phyloP scores from a whole-genome alignment of 2,329 filamentous ascomycete genomes.

The Fusarium foetens region DNA sequence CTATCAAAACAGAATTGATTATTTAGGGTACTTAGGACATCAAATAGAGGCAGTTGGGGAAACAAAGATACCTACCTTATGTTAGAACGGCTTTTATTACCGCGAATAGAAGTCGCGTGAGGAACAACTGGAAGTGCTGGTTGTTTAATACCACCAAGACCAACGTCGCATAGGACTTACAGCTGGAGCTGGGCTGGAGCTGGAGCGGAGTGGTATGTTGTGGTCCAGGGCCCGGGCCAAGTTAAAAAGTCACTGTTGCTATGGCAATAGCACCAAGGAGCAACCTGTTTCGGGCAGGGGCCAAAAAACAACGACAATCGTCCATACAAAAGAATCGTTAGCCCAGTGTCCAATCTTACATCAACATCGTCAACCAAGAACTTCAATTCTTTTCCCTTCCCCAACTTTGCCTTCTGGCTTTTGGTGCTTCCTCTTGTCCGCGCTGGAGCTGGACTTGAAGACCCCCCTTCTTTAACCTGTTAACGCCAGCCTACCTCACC shows the following conservation, averaged over 20 bases:
- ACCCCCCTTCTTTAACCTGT: not conserved
- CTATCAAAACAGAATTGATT: not conserved
- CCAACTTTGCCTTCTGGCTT: slow-evolving; percentile 21
- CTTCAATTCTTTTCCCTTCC: slow-evolving; percentile 34
- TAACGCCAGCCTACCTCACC: slow-evolving; percentile 2
- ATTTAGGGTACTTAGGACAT: not conserved
- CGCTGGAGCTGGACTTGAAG: slow-evolving; percentile 27
- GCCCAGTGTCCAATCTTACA: slow-evolving; percentile 26
- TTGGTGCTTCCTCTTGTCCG: slow-evolving; percentile 36
- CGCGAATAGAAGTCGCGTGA: not conserved
- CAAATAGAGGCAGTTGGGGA: not conserved
- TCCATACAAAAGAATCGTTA: slow-evolving; percentile 30
- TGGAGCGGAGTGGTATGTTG: slow-evolving; percentile 22
- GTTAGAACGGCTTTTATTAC: not conserved
- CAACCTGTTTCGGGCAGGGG: slow-evolving; percentile 42
- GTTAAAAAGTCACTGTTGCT: slow-evolving; percentile 22
- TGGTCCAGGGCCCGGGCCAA: not conserved
- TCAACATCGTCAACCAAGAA: slow-evolving; percentile 37
- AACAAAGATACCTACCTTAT: not conserved
- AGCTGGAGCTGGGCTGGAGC: not conserved
- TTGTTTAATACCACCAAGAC: not conserved
- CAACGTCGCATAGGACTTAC: not conserved
- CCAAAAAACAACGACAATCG: slow-evolving; percentile 26
- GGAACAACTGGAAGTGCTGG: not conserved
- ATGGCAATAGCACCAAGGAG: slow-evolving; percentile 29